Base-by-base conservation (phyloP, 306 rosid genomes). In the Lathyrus oleraceus region DNA sequence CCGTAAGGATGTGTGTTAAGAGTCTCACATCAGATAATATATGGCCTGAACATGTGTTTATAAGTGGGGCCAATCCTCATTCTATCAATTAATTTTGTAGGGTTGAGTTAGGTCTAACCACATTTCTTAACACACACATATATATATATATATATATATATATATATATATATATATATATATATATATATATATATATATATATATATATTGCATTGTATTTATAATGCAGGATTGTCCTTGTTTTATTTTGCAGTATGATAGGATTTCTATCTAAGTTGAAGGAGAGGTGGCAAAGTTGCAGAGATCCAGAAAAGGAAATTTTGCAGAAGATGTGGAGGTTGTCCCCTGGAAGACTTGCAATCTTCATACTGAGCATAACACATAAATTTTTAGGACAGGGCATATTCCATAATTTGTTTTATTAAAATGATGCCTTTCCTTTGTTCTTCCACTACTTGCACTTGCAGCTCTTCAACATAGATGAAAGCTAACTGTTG, bases 271-370 rank as follows among this genome's bases (percentile, higher is more conserved):
- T 94, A 68, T 75, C 64, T 53, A 83, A 82, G 71, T 70, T 94
- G 83, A 89, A 91, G 85, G 85, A 82, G 72, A 87, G 78, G 44
- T 89, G 87, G 76, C 79, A 85, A 60, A 78, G 82, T 84, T 73
- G 92, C 85, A 79, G 78, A 80, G 95, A 89, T 81, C 89, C 87
- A 17, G 97, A 89, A 75, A 86, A 78, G 85, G 96, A 94, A 69
- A 75, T 85, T 82, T 71, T 76, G 78, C 95, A 73, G 58, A 84
- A 74, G 74, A 77, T 45, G 13, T 73, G 88, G 94, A 94, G 96
- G 99, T 94, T 74, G 74, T 51, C 79, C 14, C 77, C 63, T 64
- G 35, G 65, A 54, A 23, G 27, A 68, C 60, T 70, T 74, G 63
- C 64, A 45, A 53, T 68, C 56, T 69, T 17, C 69, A 56, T 69